Percentiles rank a stretch among this genome's conserved stretches.
phyloP scores from a whole-genome alignment of 805 yeast species.

The Cyberlindnera nakhonratchasimensis region DNA sequence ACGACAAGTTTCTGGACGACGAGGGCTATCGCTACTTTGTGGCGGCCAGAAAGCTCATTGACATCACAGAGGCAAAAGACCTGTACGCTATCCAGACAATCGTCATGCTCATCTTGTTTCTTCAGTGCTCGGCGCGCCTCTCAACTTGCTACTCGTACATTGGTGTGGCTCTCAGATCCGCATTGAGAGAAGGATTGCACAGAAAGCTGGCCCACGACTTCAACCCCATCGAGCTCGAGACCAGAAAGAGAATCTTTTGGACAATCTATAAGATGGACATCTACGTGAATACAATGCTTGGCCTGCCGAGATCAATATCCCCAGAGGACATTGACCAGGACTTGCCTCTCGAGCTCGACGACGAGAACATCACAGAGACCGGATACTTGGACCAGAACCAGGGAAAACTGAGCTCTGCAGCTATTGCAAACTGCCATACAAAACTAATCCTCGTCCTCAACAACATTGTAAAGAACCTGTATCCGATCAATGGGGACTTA shows the following conservation, averaged over 20 bases:
- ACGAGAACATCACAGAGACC: constrained; percentile 74
- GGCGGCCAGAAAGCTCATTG: constrained; percentile 76
- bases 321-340: constrained; percentile 86
- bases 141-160: constrained; percentile 87
- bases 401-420: constrained; percentile 62
- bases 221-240: constrained; percentile 78
- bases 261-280: constrained; percentile 88
- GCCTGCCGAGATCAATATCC: constrained; percentile 73
- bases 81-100: constrained; percentile 79
- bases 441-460: constrained; percentile 65
- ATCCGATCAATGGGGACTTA: constrained; percentile 53
- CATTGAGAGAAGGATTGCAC: constrained; percentile 79
- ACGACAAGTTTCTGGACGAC: constrained; percentile 46
- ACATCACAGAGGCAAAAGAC: constrained; percentile 79
- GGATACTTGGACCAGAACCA: constrained; percentile 49
- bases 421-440: constrained; percentile 84
- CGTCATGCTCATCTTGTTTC: constrained; percentile 78
- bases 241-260: constrained; percentile 82
- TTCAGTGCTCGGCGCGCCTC: constrained; percentile 84
- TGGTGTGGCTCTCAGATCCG: constrained; percentile 82
- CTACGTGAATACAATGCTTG: constrained; percentile 82
- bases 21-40: constrained; percentile 79
- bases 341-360: constrained; percentile 80
- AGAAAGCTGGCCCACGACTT: constrained; percentile 53
- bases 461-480: constrained; percentile 62